phyloP scores from a whole-genome alignment of 139 green algal species.

The Auxenochlorella pyrenoidosa region DNA sequence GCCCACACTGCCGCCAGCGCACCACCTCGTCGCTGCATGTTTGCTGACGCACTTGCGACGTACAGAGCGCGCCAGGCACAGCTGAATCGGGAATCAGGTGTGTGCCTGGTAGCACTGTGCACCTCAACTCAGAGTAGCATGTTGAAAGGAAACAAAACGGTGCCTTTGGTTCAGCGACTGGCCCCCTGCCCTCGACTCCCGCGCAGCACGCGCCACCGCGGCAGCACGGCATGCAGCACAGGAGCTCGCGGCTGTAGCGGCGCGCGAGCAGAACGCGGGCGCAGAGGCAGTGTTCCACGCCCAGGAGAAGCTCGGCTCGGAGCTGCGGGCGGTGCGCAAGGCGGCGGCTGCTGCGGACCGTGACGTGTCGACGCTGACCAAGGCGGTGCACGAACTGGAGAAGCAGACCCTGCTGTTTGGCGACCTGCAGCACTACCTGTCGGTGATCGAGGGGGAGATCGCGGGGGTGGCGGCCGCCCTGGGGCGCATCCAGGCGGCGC shows the following conservation, averaged over 20 bases:
- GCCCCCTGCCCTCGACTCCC: not conserved
- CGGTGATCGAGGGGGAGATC: slow-evolving; percentile 17
- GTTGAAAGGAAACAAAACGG: not conserved
- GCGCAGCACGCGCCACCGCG: not conserved
- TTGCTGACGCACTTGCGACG: not conserved
- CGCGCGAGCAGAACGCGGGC: not conserved
- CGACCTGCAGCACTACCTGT: slow-evolving; percentile 10
- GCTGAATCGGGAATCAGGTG: not conserved
- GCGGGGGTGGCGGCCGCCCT: not conserved
- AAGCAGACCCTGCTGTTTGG: slow-evolving; percentile 25
- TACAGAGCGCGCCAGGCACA: slow-evolving; percentile 17
- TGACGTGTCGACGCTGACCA: not conserved
- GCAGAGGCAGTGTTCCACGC: not conserved
- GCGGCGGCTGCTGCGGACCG: not conserved
- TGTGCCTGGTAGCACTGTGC: not conserved
- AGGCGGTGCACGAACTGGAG: slow-evolving; percentile 15
- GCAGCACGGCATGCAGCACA: not conserved
- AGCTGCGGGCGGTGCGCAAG: slow-evolving; percentile 13
- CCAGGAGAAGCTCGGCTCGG: not conserved
- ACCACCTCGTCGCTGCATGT: not conserved
- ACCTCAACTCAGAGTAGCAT: not conserved
- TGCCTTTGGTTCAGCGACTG: not conserved
- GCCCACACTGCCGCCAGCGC: not conserved
- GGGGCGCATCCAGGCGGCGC: not conserved
- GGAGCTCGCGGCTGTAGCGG: not conserved